Conservation (phyloP, 805 yeast genomes). For the Teunomyces aglyptinius region DNA sequence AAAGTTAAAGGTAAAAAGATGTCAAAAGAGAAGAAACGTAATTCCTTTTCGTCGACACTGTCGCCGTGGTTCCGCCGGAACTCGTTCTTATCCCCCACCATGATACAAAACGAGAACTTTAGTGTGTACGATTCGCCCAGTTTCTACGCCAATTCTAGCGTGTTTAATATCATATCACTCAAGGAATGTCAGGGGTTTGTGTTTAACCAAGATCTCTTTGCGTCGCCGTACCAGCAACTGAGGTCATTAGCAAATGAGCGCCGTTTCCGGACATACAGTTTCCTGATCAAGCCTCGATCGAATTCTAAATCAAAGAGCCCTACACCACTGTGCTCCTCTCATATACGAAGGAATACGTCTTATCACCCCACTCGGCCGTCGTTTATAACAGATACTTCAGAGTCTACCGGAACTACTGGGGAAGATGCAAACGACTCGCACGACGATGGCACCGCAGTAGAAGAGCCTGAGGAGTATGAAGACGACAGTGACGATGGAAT, state of each 20-base stretch:
- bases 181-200: conserved; percentile 70
- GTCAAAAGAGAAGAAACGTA: conserved; percentile 14
- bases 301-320: conserved; percentile 2
- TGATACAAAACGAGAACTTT: conserved; percentile 56
- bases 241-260: conserved; percentile 33
- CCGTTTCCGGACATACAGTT: conserved; percentile 24
- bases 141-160: conserved; percentile 26
- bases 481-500: conserved; percentile 7
- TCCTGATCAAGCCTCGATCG: conserved; percentile 11
- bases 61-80: conserved; percentile 54
- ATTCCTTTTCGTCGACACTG: conserved; percentile 25
- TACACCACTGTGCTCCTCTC: background rate
- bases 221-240: conserved; percentile 65
- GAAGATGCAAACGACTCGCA: background rate
- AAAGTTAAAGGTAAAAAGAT: background rate
- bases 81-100: conserved; percentile 54
- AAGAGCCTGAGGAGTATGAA: conserved; percentile 16
- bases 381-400: conserved; percentile 13
- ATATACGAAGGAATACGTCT: conserved; percentile 30
- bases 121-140: conserved; percentile 49
- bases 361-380: conserved; percentile 25
- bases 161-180: conserved; percentile 43
- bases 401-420: conserved; percentile 2
- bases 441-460: conserved; percentile 8
- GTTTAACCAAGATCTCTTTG: conserved; percentile 77